Conservation (phyloP, 176 grass and related monocot species). For the Lolium rigidum region DNA sequence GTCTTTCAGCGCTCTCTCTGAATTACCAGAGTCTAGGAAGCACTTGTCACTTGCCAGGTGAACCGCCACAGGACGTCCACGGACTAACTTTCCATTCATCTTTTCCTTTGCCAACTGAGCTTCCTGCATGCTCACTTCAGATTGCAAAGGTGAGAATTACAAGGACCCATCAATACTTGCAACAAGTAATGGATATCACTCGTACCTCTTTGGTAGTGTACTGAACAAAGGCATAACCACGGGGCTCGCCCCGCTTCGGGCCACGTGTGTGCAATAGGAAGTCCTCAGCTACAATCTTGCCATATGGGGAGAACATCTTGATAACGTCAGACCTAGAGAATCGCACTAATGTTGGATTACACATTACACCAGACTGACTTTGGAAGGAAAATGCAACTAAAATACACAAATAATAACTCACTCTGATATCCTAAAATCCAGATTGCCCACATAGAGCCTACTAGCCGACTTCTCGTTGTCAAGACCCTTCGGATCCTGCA, state of each 20-base stretch:
- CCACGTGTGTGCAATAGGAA: conserved; percentile 83
- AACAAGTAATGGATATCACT: conserved; percentile 40
- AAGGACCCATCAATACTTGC: conserved; percentile 15
- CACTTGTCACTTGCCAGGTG: conserved; percentile 83
- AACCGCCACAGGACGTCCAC: conserved; percentile 77
- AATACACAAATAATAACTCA: conserved; percentile 35
- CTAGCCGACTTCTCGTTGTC: conserved; percentile 57
- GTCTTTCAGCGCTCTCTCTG: conserved; percentile 31
- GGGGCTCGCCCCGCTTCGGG: conserved; percentile 80
- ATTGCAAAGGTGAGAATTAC: conserved; percentile 67
- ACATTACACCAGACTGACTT: neutral
- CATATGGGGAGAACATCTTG: conserved; percentile 94
- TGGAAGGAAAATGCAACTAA: conserved; percentile 1
- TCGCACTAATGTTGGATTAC: conserved; percentile 16
- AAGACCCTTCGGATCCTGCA: conserved; percentile 59
- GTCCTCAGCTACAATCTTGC: conserved; percentile 78
- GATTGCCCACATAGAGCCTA: conserved; percentile 84
- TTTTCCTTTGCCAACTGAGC: conserved; percentile 84
- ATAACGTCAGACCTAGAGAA: conserved; percentile 69
- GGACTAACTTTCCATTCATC: conserved; percentile 80
- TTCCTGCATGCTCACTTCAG: conserved; percentile 98
- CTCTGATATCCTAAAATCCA: conserved; percentile 90
- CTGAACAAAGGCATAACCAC: conserved; percentile 93
- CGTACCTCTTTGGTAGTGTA: conserved; percentile 90
- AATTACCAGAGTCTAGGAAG: conserved; percentile 33